Base-by-base conservation (phyloP, 768 basidiomycete species). In the Inosperma sp. region DNA sequence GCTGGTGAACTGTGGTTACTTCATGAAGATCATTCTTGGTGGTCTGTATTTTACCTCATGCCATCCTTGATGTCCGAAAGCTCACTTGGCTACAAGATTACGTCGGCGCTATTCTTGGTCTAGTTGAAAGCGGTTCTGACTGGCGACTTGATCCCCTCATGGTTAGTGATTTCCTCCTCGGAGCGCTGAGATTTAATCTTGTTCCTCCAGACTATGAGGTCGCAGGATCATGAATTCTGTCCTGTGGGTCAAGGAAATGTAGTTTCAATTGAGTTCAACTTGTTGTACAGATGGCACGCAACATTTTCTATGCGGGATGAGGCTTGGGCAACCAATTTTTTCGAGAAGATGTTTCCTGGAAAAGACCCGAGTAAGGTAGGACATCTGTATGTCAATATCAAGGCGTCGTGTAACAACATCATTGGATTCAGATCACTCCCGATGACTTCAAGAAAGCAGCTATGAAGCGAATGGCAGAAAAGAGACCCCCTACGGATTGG, bases 181-280 rank as follows among this genome's bases (percentile, higher is more conserved):
- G 9, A 23, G 17, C 42, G 5, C 23, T 23, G 16, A 17, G 30
- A 35, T 33, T 26, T 19, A 8, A 43, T 19, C 22, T 21, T 8
- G 37, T 6, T 39, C 31, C 19, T 52, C 7, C 40, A 85, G 83
- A 52, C 68, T 8, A 76, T 76, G 52, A 76, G 86, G 39, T 75
- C 76, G 22, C 8, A 59, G 1, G 59, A 71, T 52, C 85, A 87
- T 55, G 68, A 70, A 1, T 64, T 86, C 49, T 68, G 76, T 12
- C 78, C 81, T 30, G 76, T 81, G 8, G 89, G 88, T 30, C 70
- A 82, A 62, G 89, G 89, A 43, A 91, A 91, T 59, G 81, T 79
- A 30, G 79, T 81, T 51, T 87, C 88, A 0, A 62, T 88, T 27
- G 89, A 91, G 66, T 90, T 91, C 71, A 89, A 80, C 56, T 67